Base-by-base conservation (phyloP, 176 grass and related monocot species). In the Lolium perenne region DNA sequence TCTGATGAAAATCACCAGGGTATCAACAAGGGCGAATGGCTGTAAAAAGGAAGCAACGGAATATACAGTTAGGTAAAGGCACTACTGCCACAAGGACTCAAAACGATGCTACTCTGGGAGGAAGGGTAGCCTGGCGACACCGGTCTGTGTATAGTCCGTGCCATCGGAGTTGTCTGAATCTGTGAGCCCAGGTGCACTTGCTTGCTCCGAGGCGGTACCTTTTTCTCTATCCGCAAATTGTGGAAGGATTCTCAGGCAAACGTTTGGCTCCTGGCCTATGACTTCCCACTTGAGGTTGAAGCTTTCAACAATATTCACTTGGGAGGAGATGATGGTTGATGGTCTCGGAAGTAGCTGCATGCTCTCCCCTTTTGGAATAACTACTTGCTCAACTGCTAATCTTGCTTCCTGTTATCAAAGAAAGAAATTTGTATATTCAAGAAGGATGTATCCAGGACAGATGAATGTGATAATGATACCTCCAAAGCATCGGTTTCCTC, bases 401-500 rank as follows among this genome's bases (percentile, higher is more conserved):
- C 97, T 95, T 35, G 86, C 86, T 72, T 98, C 94, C 94, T 95
- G 79, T 9, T 15, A 92, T 14, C 16, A 71, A 56, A 56, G 26
- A 68, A 55, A 38, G 0, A 38, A 15, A 15, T 4, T 32, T 17
- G 76, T 54, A 70, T 20, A 10, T 5, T 26, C 62, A 58, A 15
- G 4, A 75, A 7, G 6, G 18, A 0, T 21, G 5, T 77, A 23
- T 8, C 49, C 50, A 78, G 56, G 18, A 4, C 38, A 48, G 47
- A n/a, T 0, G 1, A 29, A 74, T 79, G 8, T 16, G 66, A 11
- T 60, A 41, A 77, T 8, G 10, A 2, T 86, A 98, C 97, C 97
- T 95, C 94, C 76, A 95, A 60, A 82, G 94, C 97, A 98, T 98
- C 90, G 22, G 80, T 82, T 84, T 88, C 90, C 81, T 94, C 92